These are phyloP conservation scores for Gossypium lobatum DNA, from an alignment of 441 rosid species.

Conservation along the genomic window DNA sequence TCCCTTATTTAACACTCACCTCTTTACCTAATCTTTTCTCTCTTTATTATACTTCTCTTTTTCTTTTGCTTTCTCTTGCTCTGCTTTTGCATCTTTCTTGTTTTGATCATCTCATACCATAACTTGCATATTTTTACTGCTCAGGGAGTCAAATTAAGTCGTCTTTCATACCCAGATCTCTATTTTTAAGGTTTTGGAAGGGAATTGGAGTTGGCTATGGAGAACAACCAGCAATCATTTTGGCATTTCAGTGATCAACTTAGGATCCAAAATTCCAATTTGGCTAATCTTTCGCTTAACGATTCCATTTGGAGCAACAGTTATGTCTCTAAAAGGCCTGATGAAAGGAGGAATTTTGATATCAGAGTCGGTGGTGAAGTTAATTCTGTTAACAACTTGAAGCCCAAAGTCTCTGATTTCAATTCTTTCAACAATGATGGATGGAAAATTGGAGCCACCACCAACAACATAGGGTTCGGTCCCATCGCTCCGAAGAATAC, in stretches of 20 bases:
- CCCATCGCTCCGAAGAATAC: constrained; percentile 28
- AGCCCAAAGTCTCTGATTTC: constrained; percentile 31
- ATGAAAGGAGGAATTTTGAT: constrained; percentile 69
- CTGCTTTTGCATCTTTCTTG: not conserved
- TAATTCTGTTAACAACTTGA: constrained; percentile 13
- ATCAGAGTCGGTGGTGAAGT: constrained; percentile 50
- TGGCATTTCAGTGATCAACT: constrained; percentile 89
- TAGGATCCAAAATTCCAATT: constrained; percentile 47
- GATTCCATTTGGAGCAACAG: constrained; percentile 83
- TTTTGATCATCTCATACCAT: not conserved
- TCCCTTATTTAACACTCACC: constrained; percentile 19
- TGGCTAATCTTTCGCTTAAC: constrained; percentile 67
- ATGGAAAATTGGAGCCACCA: constrained; percentile 37
- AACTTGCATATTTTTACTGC: not conserved
- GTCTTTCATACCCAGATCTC: constrained; percentile 2
- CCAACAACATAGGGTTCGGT: constrained; percentile 20
- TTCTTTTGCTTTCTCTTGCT: not conserved
- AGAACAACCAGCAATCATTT: constrained; percentile 72
- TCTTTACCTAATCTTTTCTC: constrained; percentile 4
- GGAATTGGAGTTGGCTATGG: constrained; percentile 30
- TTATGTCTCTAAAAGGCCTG: constrained; percentile 37
- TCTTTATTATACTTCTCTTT: not conserved
- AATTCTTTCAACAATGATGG: constrained; percentile 36
- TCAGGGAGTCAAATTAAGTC: not conserved
- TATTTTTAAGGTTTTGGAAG: not conserved